These are phyloP conservation scores for Rhodotorula glutinis DNA, from an alignment of 1,284 basidiomycete genomes.

Conservation along the genomic window DNA sequence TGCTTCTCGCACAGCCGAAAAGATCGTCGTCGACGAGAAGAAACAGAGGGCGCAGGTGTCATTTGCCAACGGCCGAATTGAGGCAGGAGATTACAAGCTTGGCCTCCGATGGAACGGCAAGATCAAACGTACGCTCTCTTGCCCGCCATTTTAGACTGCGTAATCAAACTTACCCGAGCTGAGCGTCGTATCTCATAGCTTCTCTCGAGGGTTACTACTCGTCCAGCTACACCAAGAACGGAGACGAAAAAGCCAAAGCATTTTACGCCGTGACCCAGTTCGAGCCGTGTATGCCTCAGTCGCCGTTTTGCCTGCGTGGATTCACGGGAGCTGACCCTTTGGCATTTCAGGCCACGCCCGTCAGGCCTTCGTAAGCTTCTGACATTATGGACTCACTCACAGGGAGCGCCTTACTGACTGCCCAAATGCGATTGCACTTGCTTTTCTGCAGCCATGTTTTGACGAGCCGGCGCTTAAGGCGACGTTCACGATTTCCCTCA, in stretches of 20 bases:
- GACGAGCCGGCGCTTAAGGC: slow-evolving; percentile 95
- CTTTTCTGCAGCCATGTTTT: slow-evolving; percentile 58
- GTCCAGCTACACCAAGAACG: slow-evolving; percentile 55
- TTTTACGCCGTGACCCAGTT: slow-evolving; percentile 48
- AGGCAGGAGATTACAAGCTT: slow-evolving; percentile 56
- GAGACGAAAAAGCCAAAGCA: slow-evolving; percentile 64
- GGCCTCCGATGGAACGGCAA: slow-evolving; percentile 55
- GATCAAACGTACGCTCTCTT: slow-evolving; percentile 57
- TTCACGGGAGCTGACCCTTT: not conserved
- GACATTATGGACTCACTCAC: too few relatives aligned
- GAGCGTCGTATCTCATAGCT: not conserved
- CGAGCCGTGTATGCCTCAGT: slow-evolving; percentile 60
- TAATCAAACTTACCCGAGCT: not conserved
- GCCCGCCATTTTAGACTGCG: not conserved
- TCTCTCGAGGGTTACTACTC: slow-evolving; percentile 43
- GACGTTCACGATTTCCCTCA: slow-evolving; percentile 74
- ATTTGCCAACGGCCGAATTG: slow-evolving; percentile 59
- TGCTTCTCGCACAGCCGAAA: slow-evolving; percentile 37
- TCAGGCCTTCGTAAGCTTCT: slow-evolving; percentile 46
- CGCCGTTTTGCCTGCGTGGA: not conserved
- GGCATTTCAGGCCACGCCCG: slow-evolving; percentile 51
- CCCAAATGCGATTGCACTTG: too few relatives aligned
- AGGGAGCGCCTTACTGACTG: too few relatives aligned
- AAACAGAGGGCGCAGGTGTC: slow-evolving; percentile 56
- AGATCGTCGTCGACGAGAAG: slow-evolving; percentile 47